These are phyloP conservation scores for Pestalotiopsis sp. DNA, from an alignment of 2,329 filamentous ascomycete genomes.

Conservation along the genomic window DNA sequence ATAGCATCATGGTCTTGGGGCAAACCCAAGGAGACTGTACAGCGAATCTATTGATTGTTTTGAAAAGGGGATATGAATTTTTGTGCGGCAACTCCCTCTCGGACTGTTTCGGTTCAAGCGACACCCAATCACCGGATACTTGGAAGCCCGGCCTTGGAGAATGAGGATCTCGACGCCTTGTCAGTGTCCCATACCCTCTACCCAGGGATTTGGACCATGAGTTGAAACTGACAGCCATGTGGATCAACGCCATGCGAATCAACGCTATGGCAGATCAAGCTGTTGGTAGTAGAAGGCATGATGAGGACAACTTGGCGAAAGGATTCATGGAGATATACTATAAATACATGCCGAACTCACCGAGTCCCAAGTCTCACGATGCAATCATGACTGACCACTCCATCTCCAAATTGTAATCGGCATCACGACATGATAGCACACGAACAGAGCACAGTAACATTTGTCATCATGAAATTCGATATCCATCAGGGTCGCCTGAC, in stretches of 20 bases:
- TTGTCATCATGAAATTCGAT: neutral
- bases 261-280: neutral
- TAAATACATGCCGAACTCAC: neutral
- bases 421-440: neutral
- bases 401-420: neutral
- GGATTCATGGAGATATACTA: neutral
- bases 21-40: conserved; percentile 10
- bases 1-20: conserved; percentile 12
- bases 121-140: neutral
- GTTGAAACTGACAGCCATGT: neutral
- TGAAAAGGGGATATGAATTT: neutral
- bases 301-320: neutral
- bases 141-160: neutral
- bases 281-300: neutral
- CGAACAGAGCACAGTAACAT: neutral
- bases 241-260: neutral
- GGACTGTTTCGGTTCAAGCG: too few species aligned
- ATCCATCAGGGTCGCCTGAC: too few species aligned
- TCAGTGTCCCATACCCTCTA: neutral
- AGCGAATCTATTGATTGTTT: conserved; percentile 13
- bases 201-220: neutral
- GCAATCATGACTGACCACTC: neutral
- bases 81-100: neutral
- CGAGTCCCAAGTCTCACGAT: neutral
- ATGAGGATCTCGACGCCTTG: neutral